phyloP scores from a whole-genome alignment of 257 asterid species.

The Thymus mandschuricus region DNA sequence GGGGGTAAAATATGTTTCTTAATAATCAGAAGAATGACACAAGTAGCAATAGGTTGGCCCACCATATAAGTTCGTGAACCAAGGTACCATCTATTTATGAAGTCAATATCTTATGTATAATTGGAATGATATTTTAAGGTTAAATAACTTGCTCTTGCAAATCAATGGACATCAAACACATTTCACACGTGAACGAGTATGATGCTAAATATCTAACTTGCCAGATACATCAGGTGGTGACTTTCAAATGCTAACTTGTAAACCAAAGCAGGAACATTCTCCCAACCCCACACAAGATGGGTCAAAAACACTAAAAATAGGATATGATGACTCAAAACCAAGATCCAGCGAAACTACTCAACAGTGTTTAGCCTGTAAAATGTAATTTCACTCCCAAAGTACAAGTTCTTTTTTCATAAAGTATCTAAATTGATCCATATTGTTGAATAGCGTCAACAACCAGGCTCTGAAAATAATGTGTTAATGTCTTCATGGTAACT shows the following conservation, averaged over 20 bases:
- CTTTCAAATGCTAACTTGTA: not conserved
- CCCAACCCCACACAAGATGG: not conserved
- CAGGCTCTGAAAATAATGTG: not conserved
- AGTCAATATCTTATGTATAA: not conserved
- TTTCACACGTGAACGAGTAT: not conserved
- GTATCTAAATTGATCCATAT: constrained; percentile 3
- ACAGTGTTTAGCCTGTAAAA: not conserved
- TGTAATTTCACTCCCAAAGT: not conserved
- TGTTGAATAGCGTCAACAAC: constrained; percentile 12
- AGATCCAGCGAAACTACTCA: not conserved
- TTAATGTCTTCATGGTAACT: constrained; percentile 1
- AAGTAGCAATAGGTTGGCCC: constrained; percentile 9
- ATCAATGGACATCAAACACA: not conserved
- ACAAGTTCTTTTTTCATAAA: not conserved
- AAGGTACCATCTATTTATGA: constrained; percentile 5
- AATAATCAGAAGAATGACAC: not conserved
- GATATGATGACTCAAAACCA: not conserved
- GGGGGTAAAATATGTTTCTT: not conserved
- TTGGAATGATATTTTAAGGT: not conserved
- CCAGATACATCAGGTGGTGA: not conserved
- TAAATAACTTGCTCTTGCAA: not conserved
- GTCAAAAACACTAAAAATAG: not conserved
- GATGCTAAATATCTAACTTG: not conserved
- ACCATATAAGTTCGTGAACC: constrained; percentile 16
- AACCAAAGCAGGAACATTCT: not conserved